Evolutionary conservation across 225 moss, liverwort and hornwort species (phyloP).

Genomic region (Neckera pumila): DNA sequence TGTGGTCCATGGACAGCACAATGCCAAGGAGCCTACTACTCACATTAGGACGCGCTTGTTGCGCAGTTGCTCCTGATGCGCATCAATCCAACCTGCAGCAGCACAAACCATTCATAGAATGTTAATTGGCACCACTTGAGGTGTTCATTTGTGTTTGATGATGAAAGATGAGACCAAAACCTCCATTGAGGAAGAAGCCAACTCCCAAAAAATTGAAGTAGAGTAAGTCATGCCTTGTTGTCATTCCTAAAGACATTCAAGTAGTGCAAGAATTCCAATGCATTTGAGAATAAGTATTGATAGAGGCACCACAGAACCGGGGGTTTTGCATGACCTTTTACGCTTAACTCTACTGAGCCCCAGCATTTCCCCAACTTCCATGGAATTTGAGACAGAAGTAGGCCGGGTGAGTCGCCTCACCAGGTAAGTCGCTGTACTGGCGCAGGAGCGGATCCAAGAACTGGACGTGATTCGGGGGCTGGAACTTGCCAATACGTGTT

Average conservation of each 20-base stretch:
- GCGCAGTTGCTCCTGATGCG: constrained; percentile 61
- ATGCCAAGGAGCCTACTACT: neutral
- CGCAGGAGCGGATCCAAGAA: constrained; percentile 63
- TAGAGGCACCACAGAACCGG: neutral
- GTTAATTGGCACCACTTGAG: neutral
- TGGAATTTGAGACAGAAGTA: neutral
- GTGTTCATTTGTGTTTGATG: neutral
- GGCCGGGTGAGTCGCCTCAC: neutral
- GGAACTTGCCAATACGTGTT: constrained; percentile 81
- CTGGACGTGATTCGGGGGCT: constrained; percentile 41
- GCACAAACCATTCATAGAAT: neutral
- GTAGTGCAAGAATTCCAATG: neutral
- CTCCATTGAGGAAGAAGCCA: neutral
- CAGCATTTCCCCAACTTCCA: neutral
- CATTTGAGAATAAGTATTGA: neutral
- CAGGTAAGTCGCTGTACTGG: constrained; percentile 91
- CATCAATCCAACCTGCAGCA: constrained; percentile 66
- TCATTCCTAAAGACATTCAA: neutral
- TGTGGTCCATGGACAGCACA: neutral
- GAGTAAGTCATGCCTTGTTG: neutral
- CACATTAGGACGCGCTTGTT: constrained; percentile 84
- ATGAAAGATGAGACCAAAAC: neutral
- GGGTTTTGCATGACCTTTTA: neutral
- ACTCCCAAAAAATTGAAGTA: neutral
- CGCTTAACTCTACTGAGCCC: neutral